Evolutionary conservation across 139 green algal genomes (phyloP).

Genomic region (Bryopsis sp.): DNA sequence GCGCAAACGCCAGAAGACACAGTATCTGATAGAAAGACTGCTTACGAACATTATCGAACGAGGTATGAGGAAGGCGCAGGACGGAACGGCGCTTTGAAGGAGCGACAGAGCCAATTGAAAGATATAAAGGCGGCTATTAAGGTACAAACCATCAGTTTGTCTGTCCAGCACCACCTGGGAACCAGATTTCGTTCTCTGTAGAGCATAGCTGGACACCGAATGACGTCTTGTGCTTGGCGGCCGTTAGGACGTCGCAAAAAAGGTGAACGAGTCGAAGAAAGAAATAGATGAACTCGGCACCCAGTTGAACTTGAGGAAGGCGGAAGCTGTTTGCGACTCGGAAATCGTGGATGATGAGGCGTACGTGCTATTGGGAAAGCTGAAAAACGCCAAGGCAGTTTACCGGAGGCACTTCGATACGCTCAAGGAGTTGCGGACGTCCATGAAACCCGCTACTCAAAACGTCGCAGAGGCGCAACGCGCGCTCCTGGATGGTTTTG

Average conservation of each 20-base stretch:
- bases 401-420: slow-evolving; percentile 48
- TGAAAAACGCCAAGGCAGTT: slow-evolving; percentile 40
- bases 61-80: slow-evolving; percentile 30
- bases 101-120: slow-evolving; percentile 26
- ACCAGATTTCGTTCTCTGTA: neutral
- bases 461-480: slow-evolving; percentile 33
- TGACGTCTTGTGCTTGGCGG: neutral
- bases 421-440: slow-evolving; percentile 34
- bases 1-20: neutral
- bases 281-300: slow-evolving; percentile 41
- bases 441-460: slow-evolving; percentile 28
- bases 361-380: slow-evolving; percentile 36
- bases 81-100: slow-evolving; percentile 29
- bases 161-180: neutral
- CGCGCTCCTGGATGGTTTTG: slow-evolving; percentile 28
- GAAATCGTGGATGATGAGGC: slow-evolving; percentile 42
- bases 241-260: slow-evolving; percentile 16
- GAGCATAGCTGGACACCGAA: neutral
- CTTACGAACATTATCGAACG: slow-evolving; percentile 32
- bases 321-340: slow-evolving; percentile 7
- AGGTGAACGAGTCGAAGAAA: slow-evolving; percentile 41
- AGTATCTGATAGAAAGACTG: slow-evolving; percentile 26
- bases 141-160: no score
- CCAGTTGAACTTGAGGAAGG: slow-evolving; percentile 27
- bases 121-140: slow-evolving; percentile 33